A percentile compares a stretch with the other conserved stretches of the same genome.
Conservation (phyloP, 2,329 filamentous ascomycete species). For the Canariomyces notabilis region DNA sequence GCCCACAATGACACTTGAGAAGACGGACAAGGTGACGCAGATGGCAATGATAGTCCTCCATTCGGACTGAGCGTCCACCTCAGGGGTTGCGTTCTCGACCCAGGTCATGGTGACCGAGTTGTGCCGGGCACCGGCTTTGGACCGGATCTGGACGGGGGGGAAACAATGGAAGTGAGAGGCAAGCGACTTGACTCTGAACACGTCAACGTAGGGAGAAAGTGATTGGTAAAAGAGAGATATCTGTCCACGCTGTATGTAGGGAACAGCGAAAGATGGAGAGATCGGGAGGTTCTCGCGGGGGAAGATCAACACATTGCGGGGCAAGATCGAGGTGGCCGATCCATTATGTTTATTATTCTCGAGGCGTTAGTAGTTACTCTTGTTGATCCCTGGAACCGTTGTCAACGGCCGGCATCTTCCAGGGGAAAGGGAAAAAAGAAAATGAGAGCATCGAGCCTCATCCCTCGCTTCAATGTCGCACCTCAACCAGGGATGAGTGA, state of each 20-base stretch:
- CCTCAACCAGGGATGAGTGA: not conserved
- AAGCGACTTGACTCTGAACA: not conserved
- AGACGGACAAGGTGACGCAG: slow-evolving; percentile 38
- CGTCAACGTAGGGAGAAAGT: not conserved
- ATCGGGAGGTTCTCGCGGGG: not conserved
- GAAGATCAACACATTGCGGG: too few species aligned
- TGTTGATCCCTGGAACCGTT: not conserved
- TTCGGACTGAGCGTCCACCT: slow-evolving; percentile 43
- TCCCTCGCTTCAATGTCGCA: not conserved
- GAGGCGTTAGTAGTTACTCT: not conserved
- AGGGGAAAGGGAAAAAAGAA: not conserved
- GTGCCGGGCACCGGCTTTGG: not conserved
- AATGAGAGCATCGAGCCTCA: too few species aligned
- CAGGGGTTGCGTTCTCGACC: slow-evolving; percentile 45
- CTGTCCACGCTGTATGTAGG: too few species aligned
- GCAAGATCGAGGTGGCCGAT: too few species aligned
- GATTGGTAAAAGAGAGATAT: not conserved
- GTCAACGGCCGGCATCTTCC: not conserved
- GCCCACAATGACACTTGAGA: slow-evolving; percentile 39
- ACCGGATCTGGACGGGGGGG: not conserved
- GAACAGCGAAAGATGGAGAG: too few species aligned
- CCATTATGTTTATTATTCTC: not conserved
- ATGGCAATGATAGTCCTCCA: slow-evolving; percentile 46
- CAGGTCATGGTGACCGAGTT: slow-evolving; percentile 39
- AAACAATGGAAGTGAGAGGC: not conserved